A percentile compares a stretch with the other conserved stretches of the same genome.
These are phyloP conservation scores for Aschersonia sp. DNA, from an alignment of 2,329 filamentous ascomycete species.

Conservation along the genomic window DNA sequence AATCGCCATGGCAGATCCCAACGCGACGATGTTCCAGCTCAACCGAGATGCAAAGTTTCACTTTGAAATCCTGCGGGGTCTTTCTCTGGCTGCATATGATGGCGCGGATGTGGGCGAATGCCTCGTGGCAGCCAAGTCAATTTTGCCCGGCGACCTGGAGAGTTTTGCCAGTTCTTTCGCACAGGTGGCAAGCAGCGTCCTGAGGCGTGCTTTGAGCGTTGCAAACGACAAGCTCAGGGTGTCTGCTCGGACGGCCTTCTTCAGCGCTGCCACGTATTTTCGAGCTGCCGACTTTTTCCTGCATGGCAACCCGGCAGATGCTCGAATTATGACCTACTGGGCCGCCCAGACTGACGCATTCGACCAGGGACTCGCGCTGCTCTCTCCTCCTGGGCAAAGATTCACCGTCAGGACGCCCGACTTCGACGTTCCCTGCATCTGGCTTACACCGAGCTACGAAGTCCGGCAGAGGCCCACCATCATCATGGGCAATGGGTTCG, in stretches of 20 bases:
- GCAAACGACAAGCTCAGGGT: slow-evolving; percentile 7
- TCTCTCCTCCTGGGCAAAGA: slow-evolving; percentile 17
- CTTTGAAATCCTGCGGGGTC: not conserved
- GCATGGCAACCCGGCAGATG: slow-evolving; percentile 22
- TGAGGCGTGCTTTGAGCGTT: slow-evolving; percentile 6
- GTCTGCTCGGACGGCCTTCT: slow-evolving; percentile 13
- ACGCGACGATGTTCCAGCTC: not conserved
- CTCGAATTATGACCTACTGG: slow-evolving; percentile 22
- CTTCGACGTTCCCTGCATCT: slow-evolving; percentile 20
- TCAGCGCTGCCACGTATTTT: slow-evolving; percentile 26
- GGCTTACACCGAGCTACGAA: slow-evolving; percentile 4
- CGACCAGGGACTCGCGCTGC: slow-evolving; percentile 18
- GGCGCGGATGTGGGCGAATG: slow-evolving; percentile 1
- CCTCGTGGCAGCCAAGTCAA: slow-evolving; percentile 11
- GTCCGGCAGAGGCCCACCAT: slow-evolving; percentile 7
- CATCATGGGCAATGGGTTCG: not conserved
- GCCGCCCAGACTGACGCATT: slow-evolving; percentile 19
- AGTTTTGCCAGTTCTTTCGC: slow-evolving; percentile 10
- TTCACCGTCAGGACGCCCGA: slow-evolving; percentile 14
- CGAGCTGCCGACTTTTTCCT: slow-evolving; percentile 26
- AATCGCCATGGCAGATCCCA: not conserved
- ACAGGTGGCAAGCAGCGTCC: slow-evolving; percentile 8
- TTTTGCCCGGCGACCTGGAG: slow-evolving; percentile 10
- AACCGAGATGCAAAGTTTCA: slow-evolving; percentile 1
- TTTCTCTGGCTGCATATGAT: not conserved